A percentile compares a stretch with the other conserved stretches of the same genome.
phyloP scores from a whole-genome alignment of 306 rosid genomes.

The Cyamopsis tetragonoloba region DNA sequence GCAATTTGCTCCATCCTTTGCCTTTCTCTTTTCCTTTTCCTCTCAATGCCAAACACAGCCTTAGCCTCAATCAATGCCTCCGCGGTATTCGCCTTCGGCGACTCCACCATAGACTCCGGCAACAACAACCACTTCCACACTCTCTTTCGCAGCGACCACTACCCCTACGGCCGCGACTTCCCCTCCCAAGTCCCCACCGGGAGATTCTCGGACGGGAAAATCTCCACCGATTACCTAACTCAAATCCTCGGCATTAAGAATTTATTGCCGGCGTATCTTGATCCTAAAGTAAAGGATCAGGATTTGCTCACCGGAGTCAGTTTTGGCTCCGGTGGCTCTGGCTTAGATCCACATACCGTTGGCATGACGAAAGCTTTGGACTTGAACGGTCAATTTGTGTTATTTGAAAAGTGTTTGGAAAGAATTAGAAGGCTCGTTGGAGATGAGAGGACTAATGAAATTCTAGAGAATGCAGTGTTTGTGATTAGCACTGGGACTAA shows the following conservation, averaged over 20 bases:
- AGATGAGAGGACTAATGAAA: background rate
- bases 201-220: constrained; percentile 42
- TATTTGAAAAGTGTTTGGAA: constrained; percentile 28
- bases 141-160: constrained; percentile 15
- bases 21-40: background rate
- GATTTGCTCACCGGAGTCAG: constrained; percentile 45
- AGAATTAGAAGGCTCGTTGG: constrained; percentile 32
- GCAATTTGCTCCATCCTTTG: background rate
- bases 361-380: background rate
- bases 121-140: constrained; percentile 33
- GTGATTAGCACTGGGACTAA: constrained; percentile 41
- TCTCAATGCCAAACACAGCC: background rate
- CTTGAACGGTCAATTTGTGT: constrained; percentile 23
- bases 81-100: constrained; percentile 42
- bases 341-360: constrained; percentile 26
- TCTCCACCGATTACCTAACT: constrained; percentile 34
- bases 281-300: background rate
- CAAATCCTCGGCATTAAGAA: constrained; percentile 43
- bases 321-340: constrained; percentile 41
- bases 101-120: constrained; percentile 43
- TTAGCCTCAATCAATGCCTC: constrained; percentile 1
- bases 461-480: constrained; percentile 36
- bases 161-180: constrained; percentile 41
- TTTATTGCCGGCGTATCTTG: constrained; percentile 33
- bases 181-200: constrained; percentile 25